Evolutionary conservation across 176 grass and related monocot genomes (phyloP), one percentile per base, ranked within the genome.

Genomic region (Typha latifolia): DNA sequence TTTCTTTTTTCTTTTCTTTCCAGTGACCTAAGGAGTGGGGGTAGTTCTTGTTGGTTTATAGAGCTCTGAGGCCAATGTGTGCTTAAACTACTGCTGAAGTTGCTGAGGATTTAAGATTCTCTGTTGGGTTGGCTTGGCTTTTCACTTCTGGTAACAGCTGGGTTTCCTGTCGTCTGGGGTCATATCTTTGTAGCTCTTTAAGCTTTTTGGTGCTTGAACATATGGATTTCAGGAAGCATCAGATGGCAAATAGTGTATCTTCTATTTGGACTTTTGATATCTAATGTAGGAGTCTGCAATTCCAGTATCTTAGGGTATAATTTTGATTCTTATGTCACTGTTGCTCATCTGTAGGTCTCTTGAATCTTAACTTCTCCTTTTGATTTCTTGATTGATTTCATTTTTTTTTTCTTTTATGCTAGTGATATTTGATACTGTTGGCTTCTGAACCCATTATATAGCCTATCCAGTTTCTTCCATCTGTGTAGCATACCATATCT

Each of bases 71-170:
- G 48, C 32, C 70, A 64, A 67, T 12, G 52, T 59, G 52, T 11
- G 37, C 5, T 43, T 43, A 43, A 43, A 10, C 37, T 43, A 8
- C 37, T 43, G 37, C 1, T 43, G 37, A 9, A 43, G 37, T 43
- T 43, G 37, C 37, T 67, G 66, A 2, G 49, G 14, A 23, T 57
- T 21, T 18, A 57, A 20, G 53, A 57, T 76, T 59, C 49, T 74
- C 49, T 66, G 21, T 20, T 66, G 34, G 62, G 22, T 48, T 67
- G n/a, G 22, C 0, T 43, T 10, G 37, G 37, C 70, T 69, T 84
- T 63, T 49, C 66, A 75, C 37, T 47, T 63, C 71, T 79, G 82
- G 59, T 79, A 55, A 79, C 71, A 79, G 82, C 76, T 79, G 48
- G 49, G 67, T 50, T 66, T 57, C 53, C 14, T 77, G 48, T 62